Evolutionary conservation across 805 yeast genomes (phyloP).

Genomic region (Metschnikowia vanudenii): DNA sequence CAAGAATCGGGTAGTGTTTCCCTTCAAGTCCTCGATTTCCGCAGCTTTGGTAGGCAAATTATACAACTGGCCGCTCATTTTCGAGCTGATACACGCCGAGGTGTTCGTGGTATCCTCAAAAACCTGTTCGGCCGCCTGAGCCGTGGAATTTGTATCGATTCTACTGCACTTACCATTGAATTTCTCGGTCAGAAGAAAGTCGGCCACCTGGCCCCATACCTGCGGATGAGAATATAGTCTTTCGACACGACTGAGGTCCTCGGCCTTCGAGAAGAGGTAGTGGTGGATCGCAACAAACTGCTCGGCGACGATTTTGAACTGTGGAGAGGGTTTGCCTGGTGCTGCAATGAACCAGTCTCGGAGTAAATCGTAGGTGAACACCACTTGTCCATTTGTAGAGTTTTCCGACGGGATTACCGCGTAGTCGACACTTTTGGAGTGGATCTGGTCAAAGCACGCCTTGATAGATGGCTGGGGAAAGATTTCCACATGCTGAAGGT

Average conservation of each 20-base stretch:
- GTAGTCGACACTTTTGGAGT: slow-evolving; percentile 49
- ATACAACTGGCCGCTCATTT: slow-evolving; percentile 17
- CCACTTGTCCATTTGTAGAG: slow-evolving; percentile 93
- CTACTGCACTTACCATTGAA: slow-evolving; percentile 39
- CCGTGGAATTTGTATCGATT: slow-evolving; percentile 75
- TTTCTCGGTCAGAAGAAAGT: slow-evolving; percentile 46
- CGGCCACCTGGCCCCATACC: slow-evolving; percentile 90
- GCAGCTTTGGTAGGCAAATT: slow-evolving; percentile 11
- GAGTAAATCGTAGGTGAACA: slow-evolving; percentile 76
- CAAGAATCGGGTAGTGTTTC: slow-evolving; percentile 85
- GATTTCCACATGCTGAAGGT: slow-evolving; percentile 26
- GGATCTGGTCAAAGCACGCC: slow-evolving; percentile 62
- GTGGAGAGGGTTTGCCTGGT: slow-evolving; percentile 19
- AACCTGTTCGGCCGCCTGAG: slow-evolving; percentile 76
- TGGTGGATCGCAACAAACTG: slow-evolving; percentile 84
- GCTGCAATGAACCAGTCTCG: slow-evolving; percentile 55
- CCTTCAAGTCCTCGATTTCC: slow-evolving; percentile 67
- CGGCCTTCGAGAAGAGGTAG: slow-evolving; percentile 55
- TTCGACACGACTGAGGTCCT: slow-evolving; percentile 44
- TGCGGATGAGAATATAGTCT: slow-evolving; percentile 91
- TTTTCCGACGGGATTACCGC: slow-evolving; percentile 90
- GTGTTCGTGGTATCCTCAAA: slow-evolving; percentile 30
- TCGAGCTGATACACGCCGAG: slow-evolving; percentile 38
- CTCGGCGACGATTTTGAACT: slow-evolving; percentile 64
- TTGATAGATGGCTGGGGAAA: slow-evolving; percentile 44